Evolutionary conservation across 2,329 filamentous ascomycete genomes (phyloP).

Genomic region (Fusarium irregulare): DNA sequence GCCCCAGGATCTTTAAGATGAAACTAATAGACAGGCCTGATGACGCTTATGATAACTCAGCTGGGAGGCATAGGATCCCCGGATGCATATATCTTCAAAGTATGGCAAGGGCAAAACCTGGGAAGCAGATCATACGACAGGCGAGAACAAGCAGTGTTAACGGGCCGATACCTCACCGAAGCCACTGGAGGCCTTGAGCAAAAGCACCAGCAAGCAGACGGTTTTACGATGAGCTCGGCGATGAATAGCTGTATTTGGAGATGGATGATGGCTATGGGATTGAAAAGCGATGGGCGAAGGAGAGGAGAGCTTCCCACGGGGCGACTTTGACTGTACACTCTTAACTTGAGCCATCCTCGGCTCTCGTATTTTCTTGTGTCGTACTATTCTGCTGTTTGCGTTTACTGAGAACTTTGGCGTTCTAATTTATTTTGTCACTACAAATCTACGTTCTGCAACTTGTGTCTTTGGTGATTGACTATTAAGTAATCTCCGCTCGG

Average conservation of each 20-base stretch:
- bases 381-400: slow-evolving; percentile 32
- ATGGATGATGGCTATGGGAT: slow-evolving; percentile 14
- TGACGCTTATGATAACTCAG: slow-evolving; percentile 34
- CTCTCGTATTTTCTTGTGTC: slow-evolving; percentile 42
- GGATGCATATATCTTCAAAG: slow-evolving; percentile 27
- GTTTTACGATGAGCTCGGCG: not conserved
- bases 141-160: slow-evolving; percentile 16
- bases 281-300: slow-evolving; percentile 27
- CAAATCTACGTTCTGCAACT: not conserved
- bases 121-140: slow-evolving; percentile 33
- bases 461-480: not conserved
- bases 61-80: slow-evolving; percentile 22
- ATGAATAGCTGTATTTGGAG: slow-evolving; percentile 1
- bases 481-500: not conserved
- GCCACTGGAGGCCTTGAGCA: not conserved
- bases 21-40: slow-evolving; percentile 37
- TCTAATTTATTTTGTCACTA: slow-evolving; percentile 23
- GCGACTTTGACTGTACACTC: slow-evolving; percentile 44
- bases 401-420: slow-evolving; percentile 40
- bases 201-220: not conserved
- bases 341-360: slow-evolving; percentile 31
- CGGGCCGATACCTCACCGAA: slow-evolving; percentile 8
- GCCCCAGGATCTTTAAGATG: slow-evolving; percentile 17
- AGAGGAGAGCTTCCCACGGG: slow-evolving; percentile 23
- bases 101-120: slow-evolving; percentile 20